Base-by-base conservation (phyloP, 352 stramenopile species). In the Pythium volutum region DNA sequence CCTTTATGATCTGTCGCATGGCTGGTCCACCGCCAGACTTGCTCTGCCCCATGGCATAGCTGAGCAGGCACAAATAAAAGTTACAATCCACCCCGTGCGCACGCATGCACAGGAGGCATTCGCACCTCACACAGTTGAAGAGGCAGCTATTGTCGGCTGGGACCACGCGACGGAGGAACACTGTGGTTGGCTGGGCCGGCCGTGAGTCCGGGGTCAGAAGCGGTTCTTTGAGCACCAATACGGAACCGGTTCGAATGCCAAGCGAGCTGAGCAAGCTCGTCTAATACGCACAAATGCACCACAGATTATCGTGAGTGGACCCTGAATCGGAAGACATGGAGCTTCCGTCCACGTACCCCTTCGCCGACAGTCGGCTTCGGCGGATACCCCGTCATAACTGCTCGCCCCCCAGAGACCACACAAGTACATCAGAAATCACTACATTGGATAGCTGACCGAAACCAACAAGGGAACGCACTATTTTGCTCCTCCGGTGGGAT, bases 81-180 rank as follows among this genome's bases (percentile, higher is more conserved):
- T n/a, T 45, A 14, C 12, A 38, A 38, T 38, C 33, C 33, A 38
- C 33, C 33, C 7, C 14, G 36, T 15, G n/a, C 10, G 18, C 36
- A 16, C 6, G 9, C 14, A 38, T 39, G 49, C n/a, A 1, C 4
- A 7, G 7, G 29, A 57, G 33, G 25, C 4, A 43, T 20, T 64
- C 61, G n/a, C 52, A 92, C 73, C 76, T 80, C 33, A 95, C 88
- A n/a, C 79, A 75, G 68, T 93, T 90, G 61, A 95, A 95, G 8
- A 95, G 71, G 58, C 86, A 95, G 59, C 82, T 93, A 63, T 95
- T 95, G 66, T 95, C 86, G 14, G 84, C 84, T 8, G 86, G 78
- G 39, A 95, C 81, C 2, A 91, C 76, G 29, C 81, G 83, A 4
- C 84, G 74, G 33, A 90, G 58, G 53, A 95, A 92, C 23, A 89